Percentiles rank a stretch among this genome's conserved stretches.
Conservation (phyloP, 2,329 filamentous ascomycete genomes). For the Cercospora janseana region DNA sequence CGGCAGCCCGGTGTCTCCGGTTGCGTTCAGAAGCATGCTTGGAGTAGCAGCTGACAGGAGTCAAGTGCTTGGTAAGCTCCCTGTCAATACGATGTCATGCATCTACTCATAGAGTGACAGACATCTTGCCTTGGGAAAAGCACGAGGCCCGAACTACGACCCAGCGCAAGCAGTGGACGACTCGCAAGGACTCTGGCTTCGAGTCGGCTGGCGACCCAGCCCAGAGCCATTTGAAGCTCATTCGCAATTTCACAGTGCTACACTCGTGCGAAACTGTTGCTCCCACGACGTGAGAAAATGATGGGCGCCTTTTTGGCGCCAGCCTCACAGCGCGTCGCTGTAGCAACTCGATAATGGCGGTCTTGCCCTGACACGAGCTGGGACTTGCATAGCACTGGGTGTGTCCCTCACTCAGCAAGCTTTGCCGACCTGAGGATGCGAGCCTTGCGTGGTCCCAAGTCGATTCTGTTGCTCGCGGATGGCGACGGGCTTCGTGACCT, state of each 20-base stretch:
- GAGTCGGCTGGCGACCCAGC: neutral
- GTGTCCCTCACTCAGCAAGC: too few species aligned
- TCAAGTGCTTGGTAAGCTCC: constrained; percentile 4
- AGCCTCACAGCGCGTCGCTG: neutral
- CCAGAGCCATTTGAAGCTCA: neutral
- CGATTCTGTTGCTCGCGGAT: too few species aligned
- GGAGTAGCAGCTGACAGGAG: constrained; percentile 10
- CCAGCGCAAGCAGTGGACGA: constrained; percentile 7
- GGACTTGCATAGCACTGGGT: too few species aligned
- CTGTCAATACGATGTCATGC: neutral
- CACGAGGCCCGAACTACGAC: constrained; percentile 11
- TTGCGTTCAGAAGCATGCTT: constrained; percentile 12
- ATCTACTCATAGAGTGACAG: neutral
- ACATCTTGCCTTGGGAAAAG: constrained; percentile 13
- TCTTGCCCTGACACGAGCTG: too few species aligned
- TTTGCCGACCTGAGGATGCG: too few species aligned
- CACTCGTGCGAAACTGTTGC: neutral
- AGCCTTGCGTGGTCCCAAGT: too few species aligned
- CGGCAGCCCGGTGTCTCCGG: constrained; percentile 7
- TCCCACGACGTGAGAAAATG: neutral
- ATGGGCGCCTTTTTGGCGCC: neutral
- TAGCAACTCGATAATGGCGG: neutral
- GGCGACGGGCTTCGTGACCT: too few species aligned
- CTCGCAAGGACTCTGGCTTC: constrained; percentile 1
- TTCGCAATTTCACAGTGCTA: constrained; percentile 6